Evolutionary conservation across 2,329 filamentous ascomycete genomes (phyloP), one percentile per base, ranked within the genome.

Genomic region (Penicillium sp.): DNA sequence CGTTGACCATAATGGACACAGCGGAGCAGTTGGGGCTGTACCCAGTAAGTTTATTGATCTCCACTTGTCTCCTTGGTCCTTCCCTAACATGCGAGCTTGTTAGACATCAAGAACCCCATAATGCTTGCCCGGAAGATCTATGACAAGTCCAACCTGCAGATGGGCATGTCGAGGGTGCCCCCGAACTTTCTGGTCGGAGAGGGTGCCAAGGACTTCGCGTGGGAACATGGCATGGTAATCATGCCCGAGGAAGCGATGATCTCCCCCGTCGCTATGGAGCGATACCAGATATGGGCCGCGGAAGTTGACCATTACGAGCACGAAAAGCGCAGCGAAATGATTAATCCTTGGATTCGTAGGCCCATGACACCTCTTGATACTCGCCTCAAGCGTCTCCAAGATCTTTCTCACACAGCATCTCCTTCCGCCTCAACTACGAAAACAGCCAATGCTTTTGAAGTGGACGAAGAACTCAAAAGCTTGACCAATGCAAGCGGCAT

Each of bases 11-110:
- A 78, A 87, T 47, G 94, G 95, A 39, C 86, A 91, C 60, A 97
- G 93, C 70, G 94, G 94, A 62, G 94, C 91, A 39, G 95, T 91
- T 61, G 95, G 94, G 61, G 93, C 94, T 40, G 90, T 94, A 40
- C 84, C 90, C 58, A 89, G 93, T 97, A 78, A 71, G 90, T 60
- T 47, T 26, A 14, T 23, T 43, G 44, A 16, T 7, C 2, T 10
- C 16, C 11, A 34, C 7, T 39, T 81, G 16, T 39, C 42, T 38
- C 38, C 39, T 10, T n/a, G n/a, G 42, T 10, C 3, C 19, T 41
- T 36, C 36, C 41, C 48, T 62, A 39, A 63, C 51, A 23, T 47
- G 41, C 26, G 30, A 14, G 10, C 13, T 9, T 26, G 13, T 18
- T 45, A 71, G 69, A 66, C 47, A 86, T 99, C 69, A 92, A 89